Conservation (phyloP, 2,329 filamentous ascomycete genomes). For the Nemania sp. region DNA sequence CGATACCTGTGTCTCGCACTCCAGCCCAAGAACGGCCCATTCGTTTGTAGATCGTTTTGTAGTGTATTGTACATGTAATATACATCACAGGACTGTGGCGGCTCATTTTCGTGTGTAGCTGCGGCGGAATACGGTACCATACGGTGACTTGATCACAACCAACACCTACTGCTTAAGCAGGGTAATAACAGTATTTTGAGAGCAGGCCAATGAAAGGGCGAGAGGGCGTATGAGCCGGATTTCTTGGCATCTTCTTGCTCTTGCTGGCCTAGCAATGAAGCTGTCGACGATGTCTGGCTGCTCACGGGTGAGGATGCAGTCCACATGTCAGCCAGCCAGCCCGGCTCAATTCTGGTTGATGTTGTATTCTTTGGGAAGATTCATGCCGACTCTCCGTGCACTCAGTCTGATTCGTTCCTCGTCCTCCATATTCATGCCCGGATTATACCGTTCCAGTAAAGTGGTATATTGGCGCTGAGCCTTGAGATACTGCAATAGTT, state of each 20-base stretch:
- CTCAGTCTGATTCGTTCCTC: constrained; percentile 83
- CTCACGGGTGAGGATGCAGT: no score
- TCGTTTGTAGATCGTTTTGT: constrained; percentile 2
- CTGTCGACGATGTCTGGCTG: no score
- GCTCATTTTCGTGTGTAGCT: no score
- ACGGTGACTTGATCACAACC: no score
- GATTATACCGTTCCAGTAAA: constrained; percentile 89
- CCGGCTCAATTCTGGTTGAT: constrained; percentile 9
- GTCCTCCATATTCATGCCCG: constrained; percentile 83
- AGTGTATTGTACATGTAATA: constrained; percentile 1
- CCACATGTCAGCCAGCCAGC: neutral
- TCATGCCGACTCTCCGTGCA: constrained; percentile 86
- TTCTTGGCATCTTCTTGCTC: no score
- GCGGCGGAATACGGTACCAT: no score
- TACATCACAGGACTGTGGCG: neutral
- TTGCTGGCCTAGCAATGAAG: no score
- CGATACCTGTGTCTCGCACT: neutral
- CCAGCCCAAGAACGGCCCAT: no score
- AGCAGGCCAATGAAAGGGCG: no score
- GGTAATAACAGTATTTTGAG: no score
- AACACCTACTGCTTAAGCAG: neutral
- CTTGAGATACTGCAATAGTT: constrained; percentile 77
- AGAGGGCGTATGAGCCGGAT: no score
- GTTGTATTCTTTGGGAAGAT: constrained; percentile 70
- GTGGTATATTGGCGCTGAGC: constrained; percentile 84